Conservation (phyloP, 2,329 filamentous ascomycete species). For the Thelonectria discophora region DNA sequence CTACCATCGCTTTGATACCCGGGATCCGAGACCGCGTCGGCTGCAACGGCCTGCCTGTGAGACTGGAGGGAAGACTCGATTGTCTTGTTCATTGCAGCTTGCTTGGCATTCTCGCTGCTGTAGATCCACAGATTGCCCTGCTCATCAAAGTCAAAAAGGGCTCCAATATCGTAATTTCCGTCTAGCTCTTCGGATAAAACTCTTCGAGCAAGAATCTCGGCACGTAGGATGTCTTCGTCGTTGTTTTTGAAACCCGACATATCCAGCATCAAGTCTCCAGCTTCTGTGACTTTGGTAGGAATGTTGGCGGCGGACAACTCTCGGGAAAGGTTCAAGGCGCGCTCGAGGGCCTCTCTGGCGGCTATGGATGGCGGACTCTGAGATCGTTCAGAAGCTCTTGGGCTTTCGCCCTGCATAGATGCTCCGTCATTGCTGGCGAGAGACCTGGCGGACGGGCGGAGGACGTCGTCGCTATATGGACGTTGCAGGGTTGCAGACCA, state of each 20-base stretch:
- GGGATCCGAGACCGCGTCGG: conserved; percentile 90
- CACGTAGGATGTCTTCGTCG: conserved; percentile 89
- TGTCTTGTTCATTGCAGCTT: conserved; percentile 78
- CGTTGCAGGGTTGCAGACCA: conserved; percentile 57
- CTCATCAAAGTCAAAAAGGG: conserved; percentile 93
- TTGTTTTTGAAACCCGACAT: conserved; percentile 97
- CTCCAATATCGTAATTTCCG: conserved; percentile 95
- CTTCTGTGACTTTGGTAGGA: conserved; percentile 89
- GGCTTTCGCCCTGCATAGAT: conserved; percentile 50
- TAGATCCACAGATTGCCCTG: conserved; percentile 99
- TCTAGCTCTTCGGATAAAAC: conserved; percentile 93
- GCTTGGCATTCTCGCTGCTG: conserved; percentile 95
- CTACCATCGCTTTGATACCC: conserved; percentile 94
- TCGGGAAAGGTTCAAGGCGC: conserved; percentile 85
- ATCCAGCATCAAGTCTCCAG: conserved; percentile 94
- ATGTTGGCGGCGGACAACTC: conserved; percentile 92
- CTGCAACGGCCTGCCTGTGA: conserved; percentile 61
- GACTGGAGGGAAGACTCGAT: conserved; percentile 60
- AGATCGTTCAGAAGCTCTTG: conserved; percentile 64
- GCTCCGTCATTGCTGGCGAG: conserved; percentile 48
- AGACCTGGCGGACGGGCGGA: conserved; percentile 57
- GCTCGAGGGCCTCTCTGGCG: conserved; percentile 78
- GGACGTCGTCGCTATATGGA: conserved; percentile 64
- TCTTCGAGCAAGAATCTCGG: conserved; percentile 92
- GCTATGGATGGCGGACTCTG: conserved; percentile 80